A percentile compares a stretch with the other conserved stretches of the same genome.
These are phyloP conservation scores for Phoma sp. DNA, from an alignment of 2,329 filamentous ascomycete genomes.

Conservation along the genomic window DNA sequence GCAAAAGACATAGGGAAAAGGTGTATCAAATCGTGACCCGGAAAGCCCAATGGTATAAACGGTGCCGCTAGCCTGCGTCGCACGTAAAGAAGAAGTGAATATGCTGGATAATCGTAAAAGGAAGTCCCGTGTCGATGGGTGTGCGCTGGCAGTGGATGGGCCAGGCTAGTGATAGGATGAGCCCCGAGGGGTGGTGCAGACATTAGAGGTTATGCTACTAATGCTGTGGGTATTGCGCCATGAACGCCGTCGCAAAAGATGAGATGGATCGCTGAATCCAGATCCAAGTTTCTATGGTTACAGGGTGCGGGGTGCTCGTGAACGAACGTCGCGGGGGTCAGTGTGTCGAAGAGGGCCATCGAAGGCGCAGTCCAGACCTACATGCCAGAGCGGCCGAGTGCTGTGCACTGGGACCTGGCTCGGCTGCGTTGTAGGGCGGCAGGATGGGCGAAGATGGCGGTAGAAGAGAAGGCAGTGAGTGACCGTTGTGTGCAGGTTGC, in stretches of 20 bases:
- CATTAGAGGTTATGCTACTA: constrained; percentile 43
- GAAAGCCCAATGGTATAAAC: constrained; percentile 44
- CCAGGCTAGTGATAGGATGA: constrained; percentile 36
- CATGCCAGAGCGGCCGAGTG: constrained; percentile 21
- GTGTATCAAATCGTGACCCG: constrained; percentile 30
- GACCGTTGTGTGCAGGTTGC: not conserved
- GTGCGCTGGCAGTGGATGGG: constrained; percentile 22
- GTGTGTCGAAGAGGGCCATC: constrained; percentile 16
- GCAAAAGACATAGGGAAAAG: constrained; percentile 37
- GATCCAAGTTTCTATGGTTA: constrained; percentile 41
- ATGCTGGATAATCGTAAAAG: constrained; percentile 25
- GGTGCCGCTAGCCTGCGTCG: constrained; percentile 31
- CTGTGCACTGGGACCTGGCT: constrained; percentile 17
- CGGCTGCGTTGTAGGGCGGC: constrained; percentile 21
- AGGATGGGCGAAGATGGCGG: constrained; percentile 15
- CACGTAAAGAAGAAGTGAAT: constrained; percentile 27
- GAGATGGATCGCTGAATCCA: constrained; percentile 30
- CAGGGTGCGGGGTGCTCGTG: constrained; percentile 33
- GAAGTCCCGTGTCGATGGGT: constrained; percentile 9
- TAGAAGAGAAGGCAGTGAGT: constrained; percentile 6
- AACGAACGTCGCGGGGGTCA: constrained; percentile 28
- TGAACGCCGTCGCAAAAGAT: constrained; percentile 43
- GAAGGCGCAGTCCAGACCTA: constrained; percentile 22
- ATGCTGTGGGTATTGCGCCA: constrained; percentile 37
- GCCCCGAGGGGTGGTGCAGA: constrained; percentile 37